A percentile compares a stretch with the other conserved stretches of the same genome.
These are phyloP conservation scores for Huiozyma naganishii DNA, from an alignment of 805 yeast genomes.

Conservation along the genomic window DNA sequence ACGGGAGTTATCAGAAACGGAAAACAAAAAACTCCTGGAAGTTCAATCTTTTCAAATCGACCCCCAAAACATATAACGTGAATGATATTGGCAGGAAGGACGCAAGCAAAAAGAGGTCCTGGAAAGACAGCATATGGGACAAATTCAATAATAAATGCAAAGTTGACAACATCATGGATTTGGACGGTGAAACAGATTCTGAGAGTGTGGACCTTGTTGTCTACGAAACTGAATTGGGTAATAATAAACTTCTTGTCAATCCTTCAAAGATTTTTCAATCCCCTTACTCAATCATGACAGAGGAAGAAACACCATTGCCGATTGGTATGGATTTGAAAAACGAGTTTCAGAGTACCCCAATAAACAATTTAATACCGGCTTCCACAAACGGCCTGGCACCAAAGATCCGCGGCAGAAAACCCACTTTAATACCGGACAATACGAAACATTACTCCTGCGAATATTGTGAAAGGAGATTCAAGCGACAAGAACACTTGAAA, in stretches of 20 bases:
- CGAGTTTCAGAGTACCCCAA: neutral
- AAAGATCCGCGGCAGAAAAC: conserved; percentile 56
- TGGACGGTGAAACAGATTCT: conserved; percentile 1
- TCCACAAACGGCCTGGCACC: conserved; percentile 8
- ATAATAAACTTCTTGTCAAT: conserved; percentile 3
- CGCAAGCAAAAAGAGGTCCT: neutral
- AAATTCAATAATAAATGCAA: neutral
- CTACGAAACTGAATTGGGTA: too few relatives aligned
- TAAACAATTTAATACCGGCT: neutral
- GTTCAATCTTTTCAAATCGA: conserved; percentile 14
- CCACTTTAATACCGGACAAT: conserved; percentile 47
- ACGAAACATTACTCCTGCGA: conserved; percentile 51
- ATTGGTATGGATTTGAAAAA: neutral
- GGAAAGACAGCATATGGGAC: neutral
- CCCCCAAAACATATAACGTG: too few relatives aligned
- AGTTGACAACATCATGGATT: neutral
- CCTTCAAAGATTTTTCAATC: conserved; percentile 6
- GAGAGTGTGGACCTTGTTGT: conserved; percentile 9
- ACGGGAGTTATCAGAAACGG: conserved; percentile 7
- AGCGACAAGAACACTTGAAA: conserved; percentile 68
- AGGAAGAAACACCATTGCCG: neutral
- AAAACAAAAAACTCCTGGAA: conserved; percentile 22
- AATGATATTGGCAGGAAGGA: conserved; percentile 2
- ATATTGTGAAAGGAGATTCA: conserved; percentile 53
- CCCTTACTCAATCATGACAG: neutral